A percentile compares a stretch with the other conserved stretches of the same genome.
Conservation (phyloP, 2,329 filamentous ascomycete species). For the Colletotrichum cuscutae region DNA sequence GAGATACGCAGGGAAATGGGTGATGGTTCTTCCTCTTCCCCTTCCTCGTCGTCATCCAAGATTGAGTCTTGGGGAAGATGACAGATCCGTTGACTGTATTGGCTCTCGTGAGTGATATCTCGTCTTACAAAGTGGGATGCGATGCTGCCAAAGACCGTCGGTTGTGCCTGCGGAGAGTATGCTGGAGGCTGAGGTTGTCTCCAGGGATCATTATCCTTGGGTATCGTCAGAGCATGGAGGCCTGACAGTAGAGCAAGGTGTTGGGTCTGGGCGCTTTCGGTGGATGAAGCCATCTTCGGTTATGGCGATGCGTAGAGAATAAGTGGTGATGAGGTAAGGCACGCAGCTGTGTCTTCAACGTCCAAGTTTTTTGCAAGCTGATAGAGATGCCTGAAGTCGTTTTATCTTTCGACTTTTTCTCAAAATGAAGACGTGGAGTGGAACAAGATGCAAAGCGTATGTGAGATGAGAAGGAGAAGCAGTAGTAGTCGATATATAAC, state of each 20-base stretch:
- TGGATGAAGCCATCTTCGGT: not conserved
- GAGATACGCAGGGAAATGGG: conserved; percentile 60
- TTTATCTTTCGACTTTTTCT: not conserved
- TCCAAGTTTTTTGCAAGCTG: not conserved
- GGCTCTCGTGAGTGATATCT: not conserved
- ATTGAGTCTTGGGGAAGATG: not conserved
- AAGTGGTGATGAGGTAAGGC: not conserved
- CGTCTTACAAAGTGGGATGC: conserved; percentile 44
- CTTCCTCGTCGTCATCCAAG: not conserved
- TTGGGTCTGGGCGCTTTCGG: not conserved
- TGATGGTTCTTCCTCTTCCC: conserved; percentile 40
- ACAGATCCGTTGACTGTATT: not conserved
- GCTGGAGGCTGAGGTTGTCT: conserved; percentile 31
- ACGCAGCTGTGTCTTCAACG: no score
- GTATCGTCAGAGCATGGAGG: not conserved
- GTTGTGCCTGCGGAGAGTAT: conserved; percentile 37
- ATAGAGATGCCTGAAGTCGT: not conserved
- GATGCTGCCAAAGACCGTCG: conserved; percentile 75
- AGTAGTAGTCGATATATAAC: not conserved
- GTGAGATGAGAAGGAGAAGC: not conserved
- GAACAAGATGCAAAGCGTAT: not conserved
- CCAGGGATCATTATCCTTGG: conserved; percentile 7
- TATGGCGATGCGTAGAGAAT: not conserved
- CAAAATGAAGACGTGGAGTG: not conserved
- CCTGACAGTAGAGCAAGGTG: not conserved